Evolutionary conservation across 176 grass and related monocot genomes (phyloP).

Genomic region (Ananas comosus): DNA sequence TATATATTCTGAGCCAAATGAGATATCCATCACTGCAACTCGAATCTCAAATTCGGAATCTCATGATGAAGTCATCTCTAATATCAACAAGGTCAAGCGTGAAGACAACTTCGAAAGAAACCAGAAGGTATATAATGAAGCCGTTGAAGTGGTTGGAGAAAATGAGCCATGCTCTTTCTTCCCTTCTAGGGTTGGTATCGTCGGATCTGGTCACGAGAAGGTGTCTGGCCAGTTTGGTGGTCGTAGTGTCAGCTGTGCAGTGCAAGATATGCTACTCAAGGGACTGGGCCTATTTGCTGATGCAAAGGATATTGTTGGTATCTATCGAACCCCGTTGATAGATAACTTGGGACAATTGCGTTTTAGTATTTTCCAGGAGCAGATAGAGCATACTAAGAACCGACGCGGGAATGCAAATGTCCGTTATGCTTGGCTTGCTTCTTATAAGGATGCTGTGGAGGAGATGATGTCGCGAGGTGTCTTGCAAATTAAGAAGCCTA

Average conservation of each 20-base stretch:
- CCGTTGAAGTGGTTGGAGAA: constrained; percentile 24
- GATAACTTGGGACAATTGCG: constrained; percentile 43
- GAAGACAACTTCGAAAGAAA: constrained; percentile 3
- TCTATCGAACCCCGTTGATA: constrained; percentile 59
- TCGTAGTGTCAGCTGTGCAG: constrained; percentile 25
- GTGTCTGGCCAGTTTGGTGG: constrained; percentile 10
- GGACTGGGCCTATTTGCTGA: constrained; percentile 42
- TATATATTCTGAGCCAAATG: constrained; percentile 14
- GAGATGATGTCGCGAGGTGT: constrained; percentile 55
- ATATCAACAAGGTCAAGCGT: constrained; percentile 34
- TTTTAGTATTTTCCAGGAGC: constrained; percentile 51
- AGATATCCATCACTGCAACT: constrained; percentile 27
- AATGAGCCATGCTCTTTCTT: constrained; percentile 26
- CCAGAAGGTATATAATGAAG: constrained; percentile 14
- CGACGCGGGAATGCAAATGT: constrained; percentile 75
- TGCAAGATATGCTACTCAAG: constrained; percentile 49
- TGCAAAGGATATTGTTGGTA: constrained; percentile 51
- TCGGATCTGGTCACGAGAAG: constrained; percentile 8
- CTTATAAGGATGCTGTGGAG: constrained; percentile 45
- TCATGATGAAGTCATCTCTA: constrained; percentile 39
- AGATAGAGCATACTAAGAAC: constrained; percentile 43
- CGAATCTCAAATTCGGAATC: constrained; percentile 62
- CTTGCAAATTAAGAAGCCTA: constrained; percentile 39
- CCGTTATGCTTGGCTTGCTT: constrained; percentile 71
- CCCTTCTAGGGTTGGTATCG: constrained; percentile 13